These are phyloP conservation scores for Penicillium manginii DNA, from an alignment of 495 filamentous ascomycete genomes.

Conservation along the genomic window DNA sequence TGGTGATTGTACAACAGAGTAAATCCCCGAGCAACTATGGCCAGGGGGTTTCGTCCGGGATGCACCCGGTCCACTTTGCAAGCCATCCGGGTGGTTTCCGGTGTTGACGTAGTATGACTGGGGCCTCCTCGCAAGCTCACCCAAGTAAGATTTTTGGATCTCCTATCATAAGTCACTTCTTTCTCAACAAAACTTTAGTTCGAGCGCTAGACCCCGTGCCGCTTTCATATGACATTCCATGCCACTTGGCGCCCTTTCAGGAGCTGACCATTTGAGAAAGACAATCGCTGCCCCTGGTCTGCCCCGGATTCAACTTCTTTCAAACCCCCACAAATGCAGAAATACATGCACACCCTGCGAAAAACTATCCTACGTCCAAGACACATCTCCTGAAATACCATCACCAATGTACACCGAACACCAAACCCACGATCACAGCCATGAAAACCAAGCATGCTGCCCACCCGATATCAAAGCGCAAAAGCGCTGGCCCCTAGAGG, in stretches of 20 bases:
- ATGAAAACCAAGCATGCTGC: constrained; percentile 1
- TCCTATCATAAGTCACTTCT: not conserved
- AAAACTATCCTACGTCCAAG: not conserved
- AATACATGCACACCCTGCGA: not conserved
- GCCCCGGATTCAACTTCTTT: constrained; percentile 2
- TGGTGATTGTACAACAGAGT: not conserved
- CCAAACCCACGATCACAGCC: not conserved
- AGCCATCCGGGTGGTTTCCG: constrained; percentile 25
- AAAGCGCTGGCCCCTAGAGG: constrained; percentile 7
- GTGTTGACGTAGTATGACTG: constrained; percentile 23
- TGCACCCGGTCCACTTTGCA: constrained; percentile 13
- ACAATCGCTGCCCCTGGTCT: not conserved
- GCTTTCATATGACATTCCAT: constrained; percentile 1
- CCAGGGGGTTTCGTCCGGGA: constrained; percentile 12
- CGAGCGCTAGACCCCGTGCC: constrained; percentile 3
- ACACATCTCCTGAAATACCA: not conserved
- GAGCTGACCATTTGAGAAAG: not conserved
- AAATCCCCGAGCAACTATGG: not conserved
- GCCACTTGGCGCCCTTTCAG: not conserved
- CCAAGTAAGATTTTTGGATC: constrained; percentile 8
- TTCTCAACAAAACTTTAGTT: not conserved
- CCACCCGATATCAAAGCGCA: not conserved
- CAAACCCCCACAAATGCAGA: constrained; percentile 3
- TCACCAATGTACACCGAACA: not conserved
- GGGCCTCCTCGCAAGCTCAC: constrained; percentile 13